Percentiles rank a stretch among this genome's conserved stretches.
These are phyloP conservation scores for Diddensiella transvaalensis DNA, from an alignment of 805 yeast species.

Conservation along the genomic window DNA sequence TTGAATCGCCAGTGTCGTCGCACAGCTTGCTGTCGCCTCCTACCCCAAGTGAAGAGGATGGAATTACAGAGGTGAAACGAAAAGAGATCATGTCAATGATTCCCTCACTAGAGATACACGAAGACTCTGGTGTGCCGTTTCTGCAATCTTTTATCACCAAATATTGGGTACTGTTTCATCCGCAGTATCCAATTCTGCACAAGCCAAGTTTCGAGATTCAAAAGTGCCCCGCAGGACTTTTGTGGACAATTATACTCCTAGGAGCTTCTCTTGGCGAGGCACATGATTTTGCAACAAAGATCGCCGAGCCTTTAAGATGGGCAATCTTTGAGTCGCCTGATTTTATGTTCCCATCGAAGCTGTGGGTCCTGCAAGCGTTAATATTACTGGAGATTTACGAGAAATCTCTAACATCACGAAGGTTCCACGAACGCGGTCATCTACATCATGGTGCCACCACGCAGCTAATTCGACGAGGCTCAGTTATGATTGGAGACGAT, in stretches of 20 bases:
- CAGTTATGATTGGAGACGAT: conserved; percentile 45
- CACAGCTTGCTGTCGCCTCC: conserved; percentile 38
- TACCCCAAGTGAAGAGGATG: conserved; percentile 34
- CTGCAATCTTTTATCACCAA: conserved; percentile 29
- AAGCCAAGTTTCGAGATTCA: conserved; percentile 53
- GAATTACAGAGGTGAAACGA: conserved; percentile 32
- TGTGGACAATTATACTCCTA: conserved; percentile 52
- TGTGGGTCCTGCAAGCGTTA: conserved; percentile 75
- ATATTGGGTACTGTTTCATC: conserved; percentile 60
- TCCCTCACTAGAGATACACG: conserved; percentile 36
- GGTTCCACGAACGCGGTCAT: conserved; percentile 76
- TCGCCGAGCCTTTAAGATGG: conserved; percentile 63
- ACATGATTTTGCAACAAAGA: conserved; percentile 40
- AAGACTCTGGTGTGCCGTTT: conserved; percentile 33
- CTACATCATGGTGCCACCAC: conserved; percentile 84
- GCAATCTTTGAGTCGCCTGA: conserved; percentile 65
- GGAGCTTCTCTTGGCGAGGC: conserved; percentile 47
- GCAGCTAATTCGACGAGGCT: conserved; percentile 71
- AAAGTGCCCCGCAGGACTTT: conserved; percentile 45
- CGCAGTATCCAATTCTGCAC: conserved; percentile 57
- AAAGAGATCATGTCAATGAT: conserved; percentile 24
- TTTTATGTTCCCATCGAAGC: conserved; percentile 69
- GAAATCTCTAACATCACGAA: conserved; percentile 64
- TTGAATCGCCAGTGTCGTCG: conserved; percentile 40
- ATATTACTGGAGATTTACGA: conserved; percentile 75